Percentiles rank a stretch among this genome's conserved stretches.
These are phyloP conservation scores for Amauroascus niger DNA, from an alignment of 2,329 filamentous ascomycete species.

Conservation along the genomic window DNA sequence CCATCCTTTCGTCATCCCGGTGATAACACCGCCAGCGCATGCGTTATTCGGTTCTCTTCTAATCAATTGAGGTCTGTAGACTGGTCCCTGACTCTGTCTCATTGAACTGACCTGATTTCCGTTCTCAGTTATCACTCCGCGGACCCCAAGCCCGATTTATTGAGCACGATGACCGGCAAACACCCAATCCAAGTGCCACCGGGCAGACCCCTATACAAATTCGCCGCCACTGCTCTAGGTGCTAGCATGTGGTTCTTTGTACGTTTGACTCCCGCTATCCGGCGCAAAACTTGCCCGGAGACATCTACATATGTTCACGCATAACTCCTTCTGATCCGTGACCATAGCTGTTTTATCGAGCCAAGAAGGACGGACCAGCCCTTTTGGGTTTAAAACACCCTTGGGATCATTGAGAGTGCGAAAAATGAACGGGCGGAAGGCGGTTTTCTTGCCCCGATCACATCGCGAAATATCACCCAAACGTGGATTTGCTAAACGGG, in stretches of 20 bases:
- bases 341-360: conserved; percentile 85
- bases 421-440: neutral
- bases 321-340: conserved; percentile 17
- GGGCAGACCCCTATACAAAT: conserved; percentile 64
- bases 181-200: conserved; percentile 47
- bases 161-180: conserved; percentile 18
- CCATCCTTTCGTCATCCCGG: neutral
- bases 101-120: neutral
- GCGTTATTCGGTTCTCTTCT: neutral
- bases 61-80: conserved; percentile 3
- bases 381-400: conserved; percentile 91
- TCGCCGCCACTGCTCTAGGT: conserved; percentile 74
- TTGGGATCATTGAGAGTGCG: conserved; percentile 70
- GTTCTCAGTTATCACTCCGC: neutral
- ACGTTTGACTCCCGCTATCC: conserved; percentile 35
- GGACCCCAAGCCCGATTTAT: neutral
- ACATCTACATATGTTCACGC: no score
- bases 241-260: conserved; percentile 99
- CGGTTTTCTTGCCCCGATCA: neutral
- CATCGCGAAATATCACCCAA: neutral
- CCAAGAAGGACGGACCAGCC: conserved; percentile 89
- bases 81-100: neutral
- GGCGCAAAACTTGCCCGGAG: neutral
- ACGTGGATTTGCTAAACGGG: neutral
- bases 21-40: neutral